phyloP scores from a whole-genome alignment of 192 early-diverging fungal species.

The Dissophora globulifera region DNA sequence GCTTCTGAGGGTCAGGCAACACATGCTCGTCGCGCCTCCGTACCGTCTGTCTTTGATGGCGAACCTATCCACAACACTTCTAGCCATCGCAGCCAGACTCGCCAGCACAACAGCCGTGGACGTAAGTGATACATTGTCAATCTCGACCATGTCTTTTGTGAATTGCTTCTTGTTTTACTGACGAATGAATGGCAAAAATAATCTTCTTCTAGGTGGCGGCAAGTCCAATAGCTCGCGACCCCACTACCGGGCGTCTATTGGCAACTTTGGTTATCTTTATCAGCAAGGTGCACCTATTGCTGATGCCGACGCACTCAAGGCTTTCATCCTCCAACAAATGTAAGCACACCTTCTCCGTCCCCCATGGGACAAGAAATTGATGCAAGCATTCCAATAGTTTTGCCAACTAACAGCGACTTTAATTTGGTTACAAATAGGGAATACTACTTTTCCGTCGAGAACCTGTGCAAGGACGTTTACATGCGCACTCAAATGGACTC shows the following conservation, averaged over 20 bases:
- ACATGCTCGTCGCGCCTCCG: constrained; percentile 43
- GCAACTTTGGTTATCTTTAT: constrained; percentile 29
- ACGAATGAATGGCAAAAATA: too few species aligned
- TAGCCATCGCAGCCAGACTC: constrained; percentile 27
- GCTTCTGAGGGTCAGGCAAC: constrained; percentile 1
- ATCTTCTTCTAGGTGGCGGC: constrained; percentile 44
- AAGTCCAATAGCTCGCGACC: constrained; percentile 13
- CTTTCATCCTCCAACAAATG: constrained; percentile 72
- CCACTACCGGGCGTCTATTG: constrained; percentile 43
- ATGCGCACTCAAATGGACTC: constrained; percentile 93
- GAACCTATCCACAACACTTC: constrained; percentile 33
- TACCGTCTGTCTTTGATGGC: constrained; percentile 41
- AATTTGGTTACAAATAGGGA: too few species aligned
- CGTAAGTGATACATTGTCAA: too few species aligned
- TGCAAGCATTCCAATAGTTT: too few species aligned
- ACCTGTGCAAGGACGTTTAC: constrained; percentile 95
- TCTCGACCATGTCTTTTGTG: not conserved
- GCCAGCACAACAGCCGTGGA: constrained; percentile 30
- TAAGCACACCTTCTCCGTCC: constrained; percentile 24
- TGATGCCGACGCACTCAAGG: constrained; percentile 59
- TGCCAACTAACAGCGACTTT: too few species aligned
- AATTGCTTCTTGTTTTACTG: too few species aligned
- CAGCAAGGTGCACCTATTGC: constrained; percentile 7
- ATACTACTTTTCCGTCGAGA: constrained; percentile 98
- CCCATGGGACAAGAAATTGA: not conserved